These are phyloP conservation scores for Cytospora piceae DNA, from an alignment of 2,329 filamentous ascomycete genomes.

Conservation along the genomic window DNA sequence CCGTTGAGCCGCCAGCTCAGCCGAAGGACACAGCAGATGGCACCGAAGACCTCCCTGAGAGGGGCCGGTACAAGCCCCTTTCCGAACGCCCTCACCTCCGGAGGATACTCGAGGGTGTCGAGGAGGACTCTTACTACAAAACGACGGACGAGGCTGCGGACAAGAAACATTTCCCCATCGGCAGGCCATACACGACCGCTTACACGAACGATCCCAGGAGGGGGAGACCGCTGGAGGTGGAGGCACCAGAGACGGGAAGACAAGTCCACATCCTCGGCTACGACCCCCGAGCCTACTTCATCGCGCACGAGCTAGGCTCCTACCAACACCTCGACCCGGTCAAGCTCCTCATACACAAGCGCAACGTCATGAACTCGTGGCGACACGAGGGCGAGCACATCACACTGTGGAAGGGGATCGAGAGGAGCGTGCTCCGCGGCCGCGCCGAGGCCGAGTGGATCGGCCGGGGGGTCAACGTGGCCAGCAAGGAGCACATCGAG, in stretches of 20 bases:
- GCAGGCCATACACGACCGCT: slow-evolving; percentile 22
- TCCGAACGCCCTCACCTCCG: slow-evolving; percentile 17
- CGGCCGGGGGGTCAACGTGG: slow-evolving; percentile 15
- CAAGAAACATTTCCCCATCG: slow-evolving; percentile 12
- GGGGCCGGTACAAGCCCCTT: slow-evolving; percentile 21
- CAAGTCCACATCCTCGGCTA: slow-evolving; percentile 28
- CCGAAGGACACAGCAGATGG: slow-evolving; percentile 1
- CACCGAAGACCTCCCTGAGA: slow-evolving; percentile 20
- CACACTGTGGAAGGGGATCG: slow-evolving; percentile 30
- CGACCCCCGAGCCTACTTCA: slow-evolving; percentile 32
- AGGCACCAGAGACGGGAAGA: neutral
- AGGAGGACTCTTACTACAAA: slow-evolving; percentile 15
- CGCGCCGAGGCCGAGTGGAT: slow-evolving; percentile 36
- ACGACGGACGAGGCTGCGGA: slow-evolving; percentile 5
- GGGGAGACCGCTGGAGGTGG: slow-evolving; percentile 4
- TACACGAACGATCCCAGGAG: neutral
- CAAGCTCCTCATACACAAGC: slow-evolving; percentile 36
- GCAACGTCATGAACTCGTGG: slow-evolving; percentile 35
- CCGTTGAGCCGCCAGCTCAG: slow-evolving; percentile 29
- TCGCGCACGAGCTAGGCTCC: slow-evolving; percentile 39
- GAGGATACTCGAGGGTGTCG: slow-evolving; percentile 24
- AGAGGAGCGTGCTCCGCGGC: slow-evolving; percentile 24
- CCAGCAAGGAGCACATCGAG: slow-evolving; percentile 32
- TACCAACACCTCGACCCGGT: slow-evolving; percentile 37
- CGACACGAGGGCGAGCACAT: slow-evolving; percentile 31